Conservation (phyloP, 2,329 filamentous ascomycete genomes). For the Claviceps quebecensis region DNA sequence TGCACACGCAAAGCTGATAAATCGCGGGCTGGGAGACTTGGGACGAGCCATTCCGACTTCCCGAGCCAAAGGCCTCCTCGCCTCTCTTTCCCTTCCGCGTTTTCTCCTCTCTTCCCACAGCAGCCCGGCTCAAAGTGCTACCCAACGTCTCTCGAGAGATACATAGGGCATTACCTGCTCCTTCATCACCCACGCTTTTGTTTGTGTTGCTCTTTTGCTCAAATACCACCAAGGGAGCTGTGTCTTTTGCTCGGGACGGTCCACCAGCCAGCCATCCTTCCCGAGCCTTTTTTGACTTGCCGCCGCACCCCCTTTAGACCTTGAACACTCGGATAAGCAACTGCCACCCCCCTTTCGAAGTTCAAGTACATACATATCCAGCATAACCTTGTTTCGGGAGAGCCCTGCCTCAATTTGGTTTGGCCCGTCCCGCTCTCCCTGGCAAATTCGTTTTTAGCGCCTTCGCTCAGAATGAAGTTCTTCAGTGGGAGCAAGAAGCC, state of each 20-base stretch:
- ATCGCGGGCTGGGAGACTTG: slow-evolving; percentile 15
- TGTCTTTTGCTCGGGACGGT: slow-evolving; percentile 3
- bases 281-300: not conserved
- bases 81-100: not conserved
- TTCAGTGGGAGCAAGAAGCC: slow-evolving; percentile 31
- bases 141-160: not conserved
- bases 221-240: not conserved
- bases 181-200: not conserved
- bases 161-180: not conserved
- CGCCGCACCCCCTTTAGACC: slow-evolving; percentile 6
- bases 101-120: not conserved
- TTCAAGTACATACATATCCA: slow-evolving; percentile 16
- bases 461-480: slow-evolving; percentile 31
- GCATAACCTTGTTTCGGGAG: slow-evolving; percentile 27
- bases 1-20: slow-evolving; percentile 15
- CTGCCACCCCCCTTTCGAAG: slow-evolving; percentile 6
- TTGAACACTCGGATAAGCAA: slow-evolving; percentile 17
- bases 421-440: slow-evolving; percentile 8
- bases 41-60: slow-evolving; percentile 2
- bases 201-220: not conserved
- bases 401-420: slow-evolving; percentile 12
- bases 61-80: not conserved
- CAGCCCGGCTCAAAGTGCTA: not conserved
- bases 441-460: slow-evolving; percentile 3
- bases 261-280: slow-evolving; percentile 1